Base-by-base conservation (phyloP, 2,329 filamentous ascomycete species). In the Periconia macrospinosa region DNA sequence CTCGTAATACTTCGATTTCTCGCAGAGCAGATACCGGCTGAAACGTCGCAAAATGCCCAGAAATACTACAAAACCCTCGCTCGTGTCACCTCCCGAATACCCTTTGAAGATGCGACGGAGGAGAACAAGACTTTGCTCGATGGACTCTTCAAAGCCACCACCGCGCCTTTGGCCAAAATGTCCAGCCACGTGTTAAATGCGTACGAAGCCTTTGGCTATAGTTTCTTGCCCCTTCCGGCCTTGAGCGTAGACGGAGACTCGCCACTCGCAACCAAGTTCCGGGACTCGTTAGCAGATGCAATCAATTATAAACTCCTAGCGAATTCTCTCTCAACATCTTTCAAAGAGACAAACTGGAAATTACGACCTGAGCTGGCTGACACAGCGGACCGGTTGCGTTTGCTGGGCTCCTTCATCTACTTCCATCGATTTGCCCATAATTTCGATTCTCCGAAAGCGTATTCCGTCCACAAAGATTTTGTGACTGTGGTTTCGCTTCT, bases 361-460 rank as follows among this genome's bases (percentile, higher is more conserved):
- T 55, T 58, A 15, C 72, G 55, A 42, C 56, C 50, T 50, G 60
- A 60, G 41, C 47, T 74, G 30, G 66, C 71, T 20, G 71, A 75
- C 54, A 66, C 68, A 10, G 70, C 76, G 41, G 71, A 71, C 54
- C 78, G 80, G 15, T 67, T 86, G 17, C 86, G 83, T 76, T 72
- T 88, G 9, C 74, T 88, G 41, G 79, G 81, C 20, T 81, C 84
- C 57, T 80, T 86, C 55, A 83, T 88, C 45, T 86, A 78, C 65
- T 81, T 85, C 60, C 79, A 83, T 57, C 77, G 77, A 37, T 75
- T 78, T 60, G 76, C 77, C n/a, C 70, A 79, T 69, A 72, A 72
- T 48, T 71, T 72, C 59, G 54, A 70, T 49, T 67, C 60, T n/a
- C 62, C 70, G 20, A 55, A 73, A 66, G 56, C 74, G 63, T 71